These are phyloP conservation scores for Linnemannia zychae DNA, from an alignment of 192 early-diverging fungal species.

Conservation along the genomic window DNA sequence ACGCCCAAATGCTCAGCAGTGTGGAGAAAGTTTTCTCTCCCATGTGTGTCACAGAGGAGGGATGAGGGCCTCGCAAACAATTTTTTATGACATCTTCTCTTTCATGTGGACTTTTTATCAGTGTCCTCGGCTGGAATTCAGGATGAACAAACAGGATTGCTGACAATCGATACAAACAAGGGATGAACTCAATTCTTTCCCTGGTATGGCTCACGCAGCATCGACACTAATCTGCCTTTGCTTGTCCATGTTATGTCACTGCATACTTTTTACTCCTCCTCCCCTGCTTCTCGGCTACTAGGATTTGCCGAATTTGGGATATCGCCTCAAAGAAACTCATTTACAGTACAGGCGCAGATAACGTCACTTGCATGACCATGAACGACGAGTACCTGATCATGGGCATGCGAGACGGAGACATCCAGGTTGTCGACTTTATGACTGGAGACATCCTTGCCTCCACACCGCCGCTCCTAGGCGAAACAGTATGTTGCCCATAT, in stretches of 20 bases:
- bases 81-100: background rate
- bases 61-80: background rate
- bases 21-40: background rate
- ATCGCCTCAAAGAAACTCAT: slow-evolving; percentile 21
- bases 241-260: background rate
- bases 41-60: background rate
- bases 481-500: slow-evolving; percentile 23
- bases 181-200: background rate
- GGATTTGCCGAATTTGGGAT: slow-evolving; percentile 46
- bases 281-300: background rate
- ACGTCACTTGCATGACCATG: slow-evolving; percentile 52
- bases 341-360: slow-evolving; percentile 11
- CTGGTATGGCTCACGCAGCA: background rate
- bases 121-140: background rate
- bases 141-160: background rate
- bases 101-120: background rate
- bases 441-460: slow-evolving; percentile 26
- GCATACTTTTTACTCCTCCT: too few relatives aligned
- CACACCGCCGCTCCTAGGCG: slow-evolving; percentile 19
- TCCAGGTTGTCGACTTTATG: slow-evolving; percentile 36
- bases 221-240: background rate
- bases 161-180: background rate
- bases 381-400: slow-evolving; percentile 38
- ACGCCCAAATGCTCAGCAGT: background rate
- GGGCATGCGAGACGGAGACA: slow-evolving; percentile 16